Conservation (phyloP, 768 basidiomycete species). For the Lyophyllum shimeji region DNA sequence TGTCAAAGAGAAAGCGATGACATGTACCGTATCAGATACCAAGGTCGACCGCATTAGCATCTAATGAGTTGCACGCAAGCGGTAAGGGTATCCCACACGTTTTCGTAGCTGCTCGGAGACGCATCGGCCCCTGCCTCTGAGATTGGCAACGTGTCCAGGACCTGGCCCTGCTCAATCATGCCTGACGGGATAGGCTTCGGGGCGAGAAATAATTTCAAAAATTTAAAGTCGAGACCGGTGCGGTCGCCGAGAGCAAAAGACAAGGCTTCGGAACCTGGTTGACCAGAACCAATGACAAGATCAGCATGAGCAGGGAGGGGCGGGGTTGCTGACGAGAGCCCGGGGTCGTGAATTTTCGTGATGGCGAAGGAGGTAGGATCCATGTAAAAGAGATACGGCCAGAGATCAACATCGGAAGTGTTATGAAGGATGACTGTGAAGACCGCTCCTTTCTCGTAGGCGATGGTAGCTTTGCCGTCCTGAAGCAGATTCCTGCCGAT, state of each 20-base stretch:
- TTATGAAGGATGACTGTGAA: slow-evolving; percentile 53
- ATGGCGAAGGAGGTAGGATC: slow-evolving; percentile 55
- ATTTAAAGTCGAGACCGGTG: slow-evolving; percentile 42
- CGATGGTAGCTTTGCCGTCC: slow-evolving; percentile 47
- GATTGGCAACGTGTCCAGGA: not conserved
- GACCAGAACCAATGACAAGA: slow-evolving; percentile 42
- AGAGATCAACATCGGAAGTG: slow-evolving; percentile 49
- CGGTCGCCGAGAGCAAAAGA: slow-evolving; percentile 40
- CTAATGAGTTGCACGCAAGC: slow-evolving; percentile 25
- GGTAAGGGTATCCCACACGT: slow-evolving; percentile 33
- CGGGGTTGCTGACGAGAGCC: slow-evolving; percentile 29
- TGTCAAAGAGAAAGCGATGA: not conserved
- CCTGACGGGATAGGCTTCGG: slow-evolving; percentile 48
- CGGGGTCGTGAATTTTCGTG: slow-evolving; percentile 55
- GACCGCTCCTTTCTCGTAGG: slow-evolving; percentile 38
- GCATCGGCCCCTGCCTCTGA: not conserved
- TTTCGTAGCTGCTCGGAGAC: not conserved
- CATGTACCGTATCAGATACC: no score
- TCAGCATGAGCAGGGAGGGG: slow-evolving; percentile 42
- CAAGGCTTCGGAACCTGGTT: slow-evolving; percentile 45
- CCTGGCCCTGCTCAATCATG: slow-evolving; percentile 35
- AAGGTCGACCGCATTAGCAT: not conserved
- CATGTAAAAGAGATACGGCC: slow-evolving; percentile 66
- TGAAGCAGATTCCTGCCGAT: slow-evolving; percentile 46
- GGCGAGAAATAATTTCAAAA: slow-evolving; percentile 59